Conservation (phyloP, 306 rosid species). For the Dalbergia oliveri region DNA sequence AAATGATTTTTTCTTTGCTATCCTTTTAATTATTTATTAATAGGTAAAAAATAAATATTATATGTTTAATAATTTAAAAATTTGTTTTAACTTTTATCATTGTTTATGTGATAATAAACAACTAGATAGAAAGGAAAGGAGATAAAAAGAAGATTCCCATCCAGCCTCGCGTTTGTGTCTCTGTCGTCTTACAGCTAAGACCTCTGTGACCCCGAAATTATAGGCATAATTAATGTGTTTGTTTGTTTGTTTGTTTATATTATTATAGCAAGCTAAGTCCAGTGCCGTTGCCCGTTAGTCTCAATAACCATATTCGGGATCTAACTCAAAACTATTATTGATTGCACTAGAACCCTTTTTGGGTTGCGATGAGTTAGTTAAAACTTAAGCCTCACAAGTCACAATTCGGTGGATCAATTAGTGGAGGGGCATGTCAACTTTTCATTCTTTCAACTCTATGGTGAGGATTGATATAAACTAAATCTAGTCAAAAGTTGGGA, state of each 20-base stretch:
- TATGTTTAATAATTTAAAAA: no score
- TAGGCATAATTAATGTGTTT: background rate
- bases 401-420: background rate
- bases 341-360: background rate
- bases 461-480: background rate
- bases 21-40: no score
- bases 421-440: background rate
- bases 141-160: no score
- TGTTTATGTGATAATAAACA: no score
- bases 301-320: slow-evolving; percentile 7
- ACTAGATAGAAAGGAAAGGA: no score
- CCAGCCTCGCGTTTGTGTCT: background rate
- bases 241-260: background rate
- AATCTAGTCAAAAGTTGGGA: background rate
- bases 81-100: no score
- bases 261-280: background rate
- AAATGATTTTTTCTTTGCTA: no score
- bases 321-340: slow-evolving; percentile 19
- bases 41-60: no score
- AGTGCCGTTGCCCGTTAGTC: background rate
- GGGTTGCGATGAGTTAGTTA: background rate
- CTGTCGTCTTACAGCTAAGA: slow-evolving; percentile 14
- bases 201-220: slow-evolving; percentile 33
- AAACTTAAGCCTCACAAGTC: slow-evolving; percentile 1
- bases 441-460: background rate